These are phyloP conservation scores for Kodamaea lidongshanica DNA, from an alignment of 805 yeast genomes.

Conservation along the genomic window DNA sequence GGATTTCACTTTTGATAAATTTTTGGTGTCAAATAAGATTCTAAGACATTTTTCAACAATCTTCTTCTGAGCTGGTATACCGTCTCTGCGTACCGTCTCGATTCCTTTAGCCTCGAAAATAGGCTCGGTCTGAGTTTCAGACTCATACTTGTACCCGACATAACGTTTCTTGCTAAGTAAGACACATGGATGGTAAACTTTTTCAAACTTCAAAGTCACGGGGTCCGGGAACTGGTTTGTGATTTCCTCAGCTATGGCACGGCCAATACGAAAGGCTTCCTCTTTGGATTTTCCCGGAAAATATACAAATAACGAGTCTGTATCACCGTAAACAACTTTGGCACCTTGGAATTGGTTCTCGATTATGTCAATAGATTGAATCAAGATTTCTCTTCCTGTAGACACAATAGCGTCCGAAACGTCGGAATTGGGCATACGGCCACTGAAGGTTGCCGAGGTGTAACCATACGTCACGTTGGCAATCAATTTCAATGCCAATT, in stretches of 20 bases:
- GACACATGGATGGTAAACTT: constrained; percentile 84
- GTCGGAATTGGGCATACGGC: constrained; percentile 95
- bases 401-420: constrained; percentile 92
- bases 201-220: constrained; percentile 78
- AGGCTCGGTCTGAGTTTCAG: constrained; percentile 48
- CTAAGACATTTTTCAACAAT: constrained; percentile 67
- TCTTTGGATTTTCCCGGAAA: constrained; percentile 73
- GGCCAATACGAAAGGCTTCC: constrained; percentile 76
- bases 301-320: constrained; percentile 88
- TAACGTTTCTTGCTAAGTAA: constrained; percentile 83
- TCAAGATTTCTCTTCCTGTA: constrained; percentile 80
- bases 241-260: constrained; percentile 57
- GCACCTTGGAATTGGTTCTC: constrained; percentile 74
- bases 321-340: constrained; percentile 92
- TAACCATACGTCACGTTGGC: constrained; percentile 98
- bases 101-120: constrained; percentile 93
- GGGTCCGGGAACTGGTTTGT: constrained; percentile 75
- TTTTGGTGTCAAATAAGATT: constrained; percentile 63
- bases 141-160: constrained; percentile 78
- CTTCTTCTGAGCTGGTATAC: constrained; percentile 85
- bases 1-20: constrained; percentile 61
- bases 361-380: constrained; percentile 61
- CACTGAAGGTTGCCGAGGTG: constrained; percentile 89
- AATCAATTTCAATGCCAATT: constrained; percentile 77
- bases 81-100: constrained; percentile 91